These are phyloP conservation scores for Melocanna baccifera DNA, from an alignment of 176 grass and related monocot genomes.

Conservation along the genomic window DNA sequence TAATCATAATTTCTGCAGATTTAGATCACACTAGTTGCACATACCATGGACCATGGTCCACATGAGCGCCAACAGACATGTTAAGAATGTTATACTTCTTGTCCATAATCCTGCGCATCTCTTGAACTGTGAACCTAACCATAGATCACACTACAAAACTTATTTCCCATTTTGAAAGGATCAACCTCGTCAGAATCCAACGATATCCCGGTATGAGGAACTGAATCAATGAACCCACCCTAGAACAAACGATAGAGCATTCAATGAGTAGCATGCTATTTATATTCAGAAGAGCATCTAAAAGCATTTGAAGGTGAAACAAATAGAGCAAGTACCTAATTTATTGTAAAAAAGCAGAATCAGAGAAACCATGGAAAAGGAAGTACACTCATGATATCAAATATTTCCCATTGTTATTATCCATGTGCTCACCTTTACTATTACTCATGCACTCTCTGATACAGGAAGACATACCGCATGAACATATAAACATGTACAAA, in stretches of 20 bases:
- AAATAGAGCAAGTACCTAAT: not conserved
- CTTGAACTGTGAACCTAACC: conserved; percentile 80
- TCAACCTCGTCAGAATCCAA: not conserved
- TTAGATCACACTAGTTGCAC: not conserved
- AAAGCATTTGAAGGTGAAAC: conserved; percentile 2
- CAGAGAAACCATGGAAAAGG: not conserved
- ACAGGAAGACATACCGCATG: not conserved
- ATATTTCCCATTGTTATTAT: no score
- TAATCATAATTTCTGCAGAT: not conserved
- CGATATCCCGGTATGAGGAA: not conserved
- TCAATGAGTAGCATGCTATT: not conserved
- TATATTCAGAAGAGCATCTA: not conserved
- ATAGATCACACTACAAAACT: conserved; percentile 38
- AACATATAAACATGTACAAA: not conserved
- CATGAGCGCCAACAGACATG: conserved; percentile 75
- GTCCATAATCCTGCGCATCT: conserved; percentile 75
- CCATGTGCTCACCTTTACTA: not conserved
- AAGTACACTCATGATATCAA: not conserved
- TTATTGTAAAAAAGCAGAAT: not conserved
- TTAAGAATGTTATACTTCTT: conserved; percentile 70
- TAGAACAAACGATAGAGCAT: not conserved
- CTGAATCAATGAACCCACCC: not conserved
- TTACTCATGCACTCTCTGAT: not conserved
- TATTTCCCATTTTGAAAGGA: not conserved
- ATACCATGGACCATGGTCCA: conserved; percentile 77